Evolutionary conservation across 2,329 filamentous ascomycete genomes (phyloP), one percentile per base, ranked within the genome.

Genomic region (Lachnellula occidentalis): DNA sequence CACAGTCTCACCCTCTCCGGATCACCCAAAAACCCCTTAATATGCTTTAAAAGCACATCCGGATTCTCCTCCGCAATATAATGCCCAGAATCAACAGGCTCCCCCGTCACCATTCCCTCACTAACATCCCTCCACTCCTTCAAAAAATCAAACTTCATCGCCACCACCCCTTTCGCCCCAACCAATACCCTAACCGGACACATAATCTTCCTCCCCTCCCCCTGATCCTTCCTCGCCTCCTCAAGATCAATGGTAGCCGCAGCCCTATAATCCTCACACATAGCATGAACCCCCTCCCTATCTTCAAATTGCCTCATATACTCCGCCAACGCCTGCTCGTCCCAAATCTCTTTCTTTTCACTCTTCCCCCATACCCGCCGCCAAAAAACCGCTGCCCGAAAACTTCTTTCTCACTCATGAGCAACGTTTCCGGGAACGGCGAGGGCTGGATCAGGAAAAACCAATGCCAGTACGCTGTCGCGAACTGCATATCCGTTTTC

Each of bases 241-340:
- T 79, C 75, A 5, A 82, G 62, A 64, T 83, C 81, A 22, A 79
- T 61, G 0, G 73, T 76, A 14, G 76, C 77, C 5, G 72, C 73
- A 0, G 80, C 80, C 11, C 78, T 69, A 56, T 83, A 84, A 59
- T 83, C 80, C 58, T 82, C 73, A 56, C 78, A 81, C 69, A 76
- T 78, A 0, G 72, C 73, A 55, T 76, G 72, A 11, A 82, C 71
- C 0, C 72, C 67, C 0, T 66, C 69, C 2, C 67, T 63, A 45
- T 80, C 72, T 5, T 14, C 34, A 31, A 65, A 59, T 34, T 61
- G 53, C 9, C n/a, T 11, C 46, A 58, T 53, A 59, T 66, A 67
- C 12, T 47, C 48, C 14, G 12, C 22, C 21, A 54, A 41, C 12
- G 41, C 55, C 8, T 57, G 34, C 39, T 41, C 24, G 48, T 67